These are phyloP conservation scores for Paspalum vaginatum DNA, from an alignment of 176 grass and related monocot genomes.

Conservation along the genomic window DNA sequence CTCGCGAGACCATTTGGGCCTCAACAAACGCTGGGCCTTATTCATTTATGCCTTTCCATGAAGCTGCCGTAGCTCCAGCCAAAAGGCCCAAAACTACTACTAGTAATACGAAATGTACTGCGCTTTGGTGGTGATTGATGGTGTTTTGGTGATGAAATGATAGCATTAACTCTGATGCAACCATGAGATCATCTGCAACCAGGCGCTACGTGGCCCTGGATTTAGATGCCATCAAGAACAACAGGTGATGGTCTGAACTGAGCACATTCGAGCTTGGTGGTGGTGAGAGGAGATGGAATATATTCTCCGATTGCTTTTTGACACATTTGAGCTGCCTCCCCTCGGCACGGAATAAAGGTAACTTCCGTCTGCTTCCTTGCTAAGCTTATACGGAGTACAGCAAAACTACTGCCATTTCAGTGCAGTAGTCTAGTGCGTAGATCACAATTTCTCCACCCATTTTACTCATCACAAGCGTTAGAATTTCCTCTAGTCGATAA, in stretches of 20 bases:
- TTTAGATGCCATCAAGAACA: neutral
- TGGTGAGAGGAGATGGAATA: slow-evolving; percentile 42
- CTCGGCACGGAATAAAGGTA: slow-evolving; percentile 58
- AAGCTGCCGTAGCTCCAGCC: too few species aligned
- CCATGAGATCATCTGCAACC: neutral
- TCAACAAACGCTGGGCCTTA: neutral
- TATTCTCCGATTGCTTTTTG: slow-evolving; percentile 47
- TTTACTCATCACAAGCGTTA: neutral
- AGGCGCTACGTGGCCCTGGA: neutral
- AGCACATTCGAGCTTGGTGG: slow-evolving; percentile 20
- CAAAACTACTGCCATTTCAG: neutral
- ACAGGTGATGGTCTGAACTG: neutral
- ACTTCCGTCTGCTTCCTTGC: slow-evolving; percentile 56
- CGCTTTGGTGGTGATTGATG: neutral
- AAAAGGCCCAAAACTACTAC: neutral
- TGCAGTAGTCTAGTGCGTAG: neutral
- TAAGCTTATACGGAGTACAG: slow-evolving; percentile 24
- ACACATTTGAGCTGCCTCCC: slow-evolving; percentile 24
- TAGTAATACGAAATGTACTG: too few species aligned
- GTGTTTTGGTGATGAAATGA: neutral
- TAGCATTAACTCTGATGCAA: neutral
- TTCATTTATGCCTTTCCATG: neutral
- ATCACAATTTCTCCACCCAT: neutral
- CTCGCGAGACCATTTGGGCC: neutral
- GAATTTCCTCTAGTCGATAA: neutral